These are phyloP conservation scores for Silene latifolia DNA, from an alignment of 148 eudicot genomes.

Conservation along the genomic window DNA sequence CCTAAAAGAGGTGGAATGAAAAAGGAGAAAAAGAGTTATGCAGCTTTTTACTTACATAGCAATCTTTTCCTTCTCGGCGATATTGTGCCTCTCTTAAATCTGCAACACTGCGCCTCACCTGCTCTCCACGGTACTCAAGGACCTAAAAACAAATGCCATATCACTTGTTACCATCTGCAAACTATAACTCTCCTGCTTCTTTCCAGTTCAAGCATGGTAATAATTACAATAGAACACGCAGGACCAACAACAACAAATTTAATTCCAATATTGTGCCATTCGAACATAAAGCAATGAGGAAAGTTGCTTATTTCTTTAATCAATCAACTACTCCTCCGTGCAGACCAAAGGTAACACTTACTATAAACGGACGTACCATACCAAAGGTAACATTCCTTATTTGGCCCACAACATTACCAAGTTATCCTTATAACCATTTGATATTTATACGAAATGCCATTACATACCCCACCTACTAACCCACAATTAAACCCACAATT, in stretches of 20 bases:
- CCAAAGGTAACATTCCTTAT: too few relatives aligned
- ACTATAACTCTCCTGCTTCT: background rate
- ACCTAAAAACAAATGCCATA: slow-evolving; percentile 44
- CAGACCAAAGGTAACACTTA: too few relatives aligned
- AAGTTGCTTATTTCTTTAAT: background rate
- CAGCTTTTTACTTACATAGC: slow-evolving; percentile 67
- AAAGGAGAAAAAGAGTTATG: background rate
- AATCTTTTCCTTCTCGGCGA: slow-evolving; percentile 81
- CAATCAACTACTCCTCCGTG: background rate
- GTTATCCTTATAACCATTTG: too few relatives aligned
- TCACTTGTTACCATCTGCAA: slow-evolving; percentile 7
- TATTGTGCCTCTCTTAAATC: slow-evolving; percentile 84
- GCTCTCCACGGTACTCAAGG: slow-evolving; percentile 93
- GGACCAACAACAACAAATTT: background rate
- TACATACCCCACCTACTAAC: too few relatives aligned
- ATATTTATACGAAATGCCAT: too few relatives aligned
- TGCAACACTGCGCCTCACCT: slow-evolving; percentile 84
- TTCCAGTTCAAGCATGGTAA: background rate
- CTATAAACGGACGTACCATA: too few relatives aligned
- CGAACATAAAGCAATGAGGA: background rate
- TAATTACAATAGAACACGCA: background rate
- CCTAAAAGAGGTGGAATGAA: background rate
- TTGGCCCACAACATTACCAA: too few relatives aligned
- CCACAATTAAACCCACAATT: too few relatives aligned
- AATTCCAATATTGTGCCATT: background rate